Percentiles rank a stretch among this genome's conserved stretches.
phyloP scores from a whole-genome alignment of 306 rosid genomes.

The Acacia confusa region DNA sequence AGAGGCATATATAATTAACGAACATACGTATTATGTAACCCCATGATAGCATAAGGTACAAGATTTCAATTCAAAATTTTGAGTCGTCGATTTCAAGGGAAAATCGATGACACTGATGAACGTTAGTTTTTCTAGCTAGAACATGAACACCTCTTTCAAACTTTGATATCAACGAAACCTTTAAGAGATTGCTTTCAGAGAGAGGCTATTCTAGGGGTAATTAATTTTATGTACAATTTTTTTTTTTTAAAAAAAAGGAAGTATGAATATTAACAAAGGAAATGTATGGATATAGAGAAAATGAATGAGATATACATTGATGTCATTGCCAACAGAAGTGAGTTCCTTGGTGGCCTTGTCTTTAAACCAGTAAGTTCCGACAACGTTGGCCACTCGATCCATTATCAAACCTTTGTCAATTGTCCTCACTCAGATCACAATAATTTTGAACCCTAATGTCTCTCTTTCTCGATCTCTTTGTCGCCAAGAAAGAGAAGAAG shows the following conservation, averaged over 20 bases:
- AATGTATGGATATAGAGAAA: neutral
- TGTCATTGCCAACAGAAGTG: constrained; percentile 66
- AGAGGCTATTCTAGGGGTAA: neutral
- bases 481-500: neutral
- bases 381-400: constrained; percentile 74
- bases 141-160: neutral
- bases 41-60: neutral
- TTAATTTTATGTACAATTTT: no score
- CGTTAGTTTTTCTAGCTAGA: neutral
- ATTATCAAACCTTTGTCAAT: constrained; percentile 25
- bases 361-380: constrained; percentile 82
- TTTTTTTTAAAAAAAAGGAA: neutral
- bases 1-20: no score
- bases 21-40: neutral
- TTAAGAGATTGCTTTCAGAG: neutral
- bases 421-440: neutral
- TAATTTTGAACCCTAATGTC: constrained; percentile 16
- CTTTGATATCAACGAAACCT: neutral
- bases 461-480: neutral
- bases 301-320: constrained; percentile 43
- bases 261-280: neutral
- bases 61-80: neutral
- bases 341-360: constrained; percentile 67
- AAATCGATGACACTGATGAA: neutral
- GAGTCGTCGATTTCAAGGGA: neutral